Base-by-base conservation (phyloP, 441 rosid species). In the Isatis lusitanica region DNA sequence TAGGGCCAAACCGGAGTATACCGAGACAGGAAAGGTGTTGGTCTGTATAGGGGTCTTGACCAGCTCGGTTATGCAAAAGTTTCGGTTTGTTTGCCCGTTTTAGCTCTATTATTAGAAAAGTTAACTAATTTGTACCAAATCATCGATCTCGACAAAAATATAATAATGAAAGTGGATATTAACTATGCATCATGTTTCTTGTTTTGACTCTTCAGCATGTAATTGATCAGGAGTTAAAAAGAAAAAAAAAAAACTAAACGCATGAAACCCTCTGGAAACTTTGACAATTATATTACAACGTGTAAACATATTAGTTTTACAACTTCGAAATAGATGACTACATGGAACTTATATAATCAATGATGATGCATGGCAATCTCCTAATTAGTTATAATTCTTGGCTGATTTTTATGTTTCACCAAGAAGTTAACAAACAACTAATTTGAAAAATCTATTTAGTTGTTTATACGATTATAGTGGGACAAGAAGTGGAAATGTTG, bases 391-490 rank as follows among this genome's bases (percentile, higher is more conserved):
- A 61, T 17, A 61, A 31, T 52, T 52, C 28, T 43, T 52, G 42
- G 13, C 28, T 51, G 63, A 12, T 48, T 4, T 4, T 40, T 30
- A 61, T 21, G 38, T 44, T 43, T 69, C 66, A 63, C 70, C 40
- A 59, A 62, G 74, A 44, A n/a, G 48, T 44, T 44, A 44, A n/a
- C 48, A n/a, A 44, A n/a, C 48, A 44, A 53, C 50, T 61, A 50
- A 58, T 64, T 64, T 13, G 47, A 18, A 36, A 44, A 31, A 6
- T 21, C 26, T 35, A 30, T 53, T 9, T 26, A 26, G 66, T 26
- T 46, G 59, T 55, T 75, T 75, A 75, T 15, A 90, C 94, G 71
- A 84, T 83, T 65, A 92, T 85, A 66, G 87, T 79, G 28, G 64
- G 82, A 64, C 77, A 82, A 72, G 85, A 72, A 43, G 80, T 58